Percentiles rank a stretch among this genome's conserved stretches.
Evolutionary conservation across 2,329 filamentous ascomycete species (phyloP).

Genomic region (Verticillium alfalfae): DNA sequence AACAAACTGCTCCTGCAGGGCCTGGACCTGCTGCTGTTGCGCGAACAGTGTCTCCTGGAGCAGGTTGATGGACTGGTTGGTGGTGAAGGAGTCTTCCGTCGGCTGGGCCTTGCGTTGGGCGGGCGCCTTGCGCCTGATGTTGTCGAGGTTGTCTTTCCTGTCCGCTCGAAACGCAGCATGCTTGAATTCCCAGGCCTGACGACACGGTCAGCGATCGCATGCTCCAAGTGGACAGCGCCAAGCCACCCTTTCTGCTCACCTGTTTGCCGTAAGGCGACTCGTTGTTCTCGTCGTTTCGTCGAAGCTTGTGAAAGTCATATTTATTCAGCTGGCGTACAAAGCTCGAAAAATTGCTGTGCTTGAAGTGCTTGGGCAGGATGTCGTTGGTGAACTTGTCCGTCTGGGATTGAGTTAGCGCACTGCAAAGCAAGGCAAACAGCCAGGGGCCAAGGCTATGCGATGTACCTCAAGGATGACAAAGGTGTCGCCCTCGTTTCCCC

Average conservation of each 20-base stretch:
- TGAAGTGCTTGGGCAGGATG: slow-evolving; percentile 96
- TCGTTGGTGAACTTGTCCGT: slow-evolving; percentile 98
- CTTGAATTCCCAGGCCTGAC: slow-evolving; percentile 88
- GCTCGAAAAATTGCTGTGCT: slow-evolving; percentile 97
- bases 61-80: slow-evolving; percentile 82
- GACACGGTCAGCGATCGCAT: neutral
- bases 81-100: slow-evolving; percentile 67
- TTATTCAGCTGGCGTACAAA: slow-evolving; percentile 96
- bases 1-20: slow-evolving; percentile 77
- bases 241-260: slow-evolving; percentile 37
- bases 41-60: slow-evolving; percentile 84
- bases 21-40: slow-evolving; percentile 87
- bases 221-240: neutral
- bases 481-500: slow-evolving; percentile 90
- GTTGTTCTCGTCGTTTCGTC: slow-evolving; percentile 81
- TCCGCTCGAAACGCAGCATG: slow-evolving; percentile 94
- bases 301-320: slow-evolving; percentile 97
- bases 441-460: slow-evolving; percentile 10
- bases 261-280: slow-evolving; percentile 76
- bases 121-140: slow-evolving; percentile 91
- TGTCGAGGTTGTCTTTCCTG: slow-evolving; percentile 93
- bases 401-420: slow-evolving; percentile 36
- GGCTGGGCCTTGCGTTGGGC: slow-evolving; percentile 72
- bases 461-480: slow-evolving; percentile 94
- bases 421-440: neutral